phyloP scores from a whole-genome alignment of 2,329 filamentous ascomycete genomes.

The Hypomyces perniciosus region DNA sequence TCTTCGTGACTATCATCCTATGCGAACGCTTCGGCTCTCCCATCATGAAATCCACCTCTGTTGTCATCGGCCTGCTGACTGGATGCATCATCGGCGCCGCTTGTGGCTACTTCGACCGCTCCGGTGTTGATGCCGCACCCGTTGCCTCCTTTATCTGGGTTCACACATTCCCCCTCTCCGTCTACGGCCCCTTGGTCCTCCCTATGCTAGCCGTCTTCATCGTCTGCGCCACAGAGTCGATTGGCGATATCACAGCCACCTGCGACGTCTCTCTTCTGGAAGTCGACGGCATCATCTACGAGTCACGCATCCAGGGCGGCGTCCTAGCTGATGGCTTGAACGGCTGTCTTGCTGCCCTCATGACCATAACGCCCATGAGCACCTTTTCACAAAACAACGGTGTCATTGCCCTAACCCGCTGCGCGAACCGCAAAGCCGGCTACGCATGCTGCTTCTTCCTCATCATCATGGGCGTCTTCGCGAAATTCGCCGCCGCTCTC shows the following conservation, averaged over 20 bases:
- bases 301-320: conserved; percentile 72
- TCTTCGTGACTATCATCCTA: conserved; percentile 72
- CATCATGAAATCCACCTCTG: conserved; percentile 76
- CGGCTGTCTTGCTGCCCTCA: conserved; percentile 67
- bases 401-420: conserved; percentile 74
- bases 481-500: conserved; percentile 75
- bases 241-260: conserved; percentile 74
- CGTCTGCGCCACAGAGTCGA: conserved; percentile 71
- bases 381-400: conserved; percentile 83
- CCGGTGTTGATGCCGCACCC: conserved; percentile 65
- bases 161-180: conserved; percentile 63
- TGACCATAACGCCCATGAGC: conserved; percentile 74
- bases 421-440: conserved; percentile 73
- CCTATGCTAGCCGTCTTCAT: conserved; percentile 65
- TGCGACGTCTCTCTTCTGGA: conserved; percentile 74
- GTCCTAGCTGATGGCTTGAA: conserved; percentile 73
- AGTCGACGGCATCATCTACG: conserved; percentile 65
- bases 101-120: conserved; percentile 70
- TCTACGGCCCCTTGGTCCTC: conserved; percentile 69
- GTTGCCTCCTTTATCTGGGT: conserved; percentile 73
- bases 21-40: conserved; percentile 77
- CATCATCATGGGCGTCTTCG: conserved; percentile 73
- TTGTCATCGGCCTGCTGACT: conserved; percentile 65
- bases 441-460: conserved; percentile 74
- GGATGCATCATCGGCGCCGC: conserved; percentile 76